A percentile compares a stretch with the other conserved stretches of the same genome.
Evolutionary conservation across 164 flowering plant species (phyloP).

Genomic region (Euptelea pleiosperma): DNA sequence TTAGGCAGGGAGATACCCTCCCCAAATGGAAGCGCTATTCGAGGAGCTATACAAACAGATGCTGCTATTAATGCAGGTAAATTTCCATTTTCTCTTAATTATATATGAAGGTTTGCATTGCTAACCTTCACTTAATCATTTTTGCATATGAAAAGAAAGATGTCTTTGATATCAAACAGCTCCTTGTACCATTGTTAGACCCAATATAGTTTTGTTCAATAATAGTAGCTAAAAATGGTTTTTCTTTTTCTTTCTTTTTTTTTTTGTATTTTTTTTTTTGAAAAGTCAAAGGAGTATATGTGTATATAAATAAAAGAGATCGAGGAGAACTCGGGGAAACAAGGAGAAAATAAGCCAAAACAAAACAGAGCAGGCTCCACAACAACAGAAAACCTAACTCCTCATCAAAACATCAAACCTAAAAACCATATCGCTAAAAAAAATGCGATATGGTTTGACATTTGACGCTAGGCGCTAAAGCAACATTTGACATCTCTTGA

Average conservation of each 20-base stretch:
- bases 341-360: no score
- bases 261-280: no score
- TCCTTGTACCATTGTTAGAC: not conserved
- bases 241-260: no score
- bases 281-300: no score
- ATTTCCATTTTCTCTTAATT: slow-evolving; percentile 1
- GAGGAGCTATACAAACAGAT: slow-evolving; percentile 91
- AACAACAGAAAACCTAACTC: no score
- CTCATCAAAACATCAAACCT: no score
- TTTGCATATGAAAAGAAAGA: not conserved
- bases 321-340: no score
- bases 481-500: not conserved
- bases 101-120: not conserved
- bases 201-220: not conserved
- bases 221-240: not conserved
- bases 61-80: slow-evolving; percentile 90
- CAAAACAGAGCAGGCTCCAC: no score
- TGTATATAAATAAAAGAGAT: no score
- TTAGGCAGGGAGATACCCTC: slow-evolving; percentile 91
- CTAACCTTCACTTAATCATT: not conserved
- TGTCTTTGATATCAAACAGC: not conserved
- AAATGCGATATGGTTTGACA: no score
- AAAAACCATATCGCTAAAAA: no score
- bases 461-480: no score
- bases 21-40: slow-evolving; percentile 76